Conservation (phyloP, 2,329 filamentous ascomycete genomes). For the Pochonia chlamydosporia region DNA sequence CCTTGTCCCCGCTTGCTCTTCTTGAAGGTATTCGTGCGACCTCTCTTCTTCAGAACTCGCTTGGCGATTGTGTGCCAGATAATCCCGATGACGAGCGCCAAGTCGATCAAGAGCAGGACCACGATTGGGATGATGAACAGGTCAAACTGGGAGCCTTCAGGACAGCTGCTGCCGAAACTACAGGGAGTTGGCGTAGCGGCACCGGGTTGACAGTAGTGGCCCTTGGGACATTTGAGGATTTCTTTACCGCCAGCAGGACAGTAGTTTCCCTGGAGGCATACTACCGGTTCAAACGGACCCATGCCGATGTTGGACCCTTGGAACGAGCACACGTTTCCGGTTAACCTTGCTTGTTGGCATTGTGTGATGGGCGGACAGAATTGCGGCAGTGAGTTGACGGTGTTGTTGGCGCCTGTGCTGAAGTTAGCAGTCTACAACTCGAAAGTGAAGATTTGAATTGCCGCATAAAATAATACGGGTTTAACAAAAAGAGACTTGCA, state of each 20-base stretch:
- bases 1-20: not conserved
- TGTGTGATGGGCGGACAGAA: conserved; percentile 33
- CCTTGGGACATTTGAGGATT: conserved; percentile 36
- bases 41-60: conserved; percentile 16
- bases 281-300: conserved; percentile 44
- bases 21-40: conserved; percentile 15
- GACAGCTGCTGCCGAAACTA: conserved; percentile 38
- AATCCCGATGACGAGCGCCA: conserved; percentile 29
- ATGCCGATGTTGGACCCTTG: conserved; percentile 31
- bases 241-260: conserved; percentile 37
- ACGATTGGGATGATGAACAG: conserved; percentile 36
- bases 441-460: too few species aligned
- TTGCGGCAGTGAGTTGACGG: conserved; percentile 38
- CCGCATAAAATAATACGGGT: too few species aligned
- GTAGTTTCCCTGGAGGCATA: conserved; percentile 44
- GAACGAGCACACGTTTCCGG: conserved; percentile 25
- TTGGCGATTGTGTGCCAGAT: conserved; percentile 15
- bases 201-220: conserved; percentile 46
- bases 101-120: conserved; percentile 37
- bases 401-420: conserved; percentile 34
- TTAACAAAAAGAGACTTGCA: conserved; percentile 24
- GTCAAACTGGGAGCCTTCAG: conserved; percentile 34
- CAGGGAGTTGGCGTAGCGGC: conserved; percentile 42
- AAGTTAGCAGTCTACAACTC: too few species aligned
- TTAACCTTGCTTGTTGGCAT: conserved; percentile 31